Base-by-base conservation (phyloP, 345 rosid genomes). In the Rhizophora mangle region DNA sequence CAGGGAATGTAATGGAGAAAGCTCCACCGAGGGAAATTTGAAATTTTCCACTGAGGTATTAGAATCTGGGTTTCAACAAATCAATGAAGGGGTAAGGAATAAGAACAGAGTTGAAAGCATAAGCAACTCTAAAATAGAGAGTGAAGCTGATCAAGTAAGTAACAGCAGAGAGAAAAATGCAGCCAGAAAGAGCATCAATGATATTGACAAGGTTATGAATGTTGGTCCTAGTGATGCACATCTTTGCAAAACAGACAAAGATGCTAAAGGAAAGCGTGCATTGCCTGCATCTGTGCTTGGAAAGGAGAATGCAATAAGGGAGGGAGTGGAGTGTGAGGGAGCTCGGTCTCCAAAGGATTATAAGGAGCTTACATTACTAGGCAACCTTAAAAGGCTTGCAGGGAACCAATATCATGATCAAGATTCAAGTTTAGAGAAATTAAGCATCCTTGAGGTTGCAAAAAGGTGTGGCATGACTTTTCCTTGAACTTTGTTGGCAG, bases 351-450 rank as follows among this genome's bases (percentile, higher is more conserved):
- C 43, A 24, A 59, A 56, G 64, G 27, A 62, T 20, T 6, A 2
- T 8, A 37, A 6, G 57, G 27, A 71, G 66, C 2, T 67, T 53
- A 37, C 63, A 4, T 57, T 78, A 34, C 69, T 75, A 36, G 72
- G 78, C 63, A 69, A 79, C 53, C 69, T 84, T 76, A 63, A 54
- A 49, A 24, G 59, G 64, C 67, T 81, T 47, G 52, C 70, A 21
- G 32, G 34, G 58, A 57, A 68, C 16, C 19, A 37, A 47, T 46
- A 53, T 29, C 16, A 21, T 30, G 78, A 75, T 56, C 69, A 34
- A 7, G 37, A 34, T 34, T 9, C 22, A 6, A n/a, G 31, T 64
- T 4, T 74, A 19, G 60, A 32, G 39, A 62, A 74, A 3, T 18
- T 62, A 6, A 68, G 63, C 27, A 47, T 55, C 11, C 20, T 54